Evolutionary conservation across 371 early-diverging fungal species (phyloP), one percentile per base, ranked within the genome.

Genomic region (Syncephalastrum racemosum): DNA sequence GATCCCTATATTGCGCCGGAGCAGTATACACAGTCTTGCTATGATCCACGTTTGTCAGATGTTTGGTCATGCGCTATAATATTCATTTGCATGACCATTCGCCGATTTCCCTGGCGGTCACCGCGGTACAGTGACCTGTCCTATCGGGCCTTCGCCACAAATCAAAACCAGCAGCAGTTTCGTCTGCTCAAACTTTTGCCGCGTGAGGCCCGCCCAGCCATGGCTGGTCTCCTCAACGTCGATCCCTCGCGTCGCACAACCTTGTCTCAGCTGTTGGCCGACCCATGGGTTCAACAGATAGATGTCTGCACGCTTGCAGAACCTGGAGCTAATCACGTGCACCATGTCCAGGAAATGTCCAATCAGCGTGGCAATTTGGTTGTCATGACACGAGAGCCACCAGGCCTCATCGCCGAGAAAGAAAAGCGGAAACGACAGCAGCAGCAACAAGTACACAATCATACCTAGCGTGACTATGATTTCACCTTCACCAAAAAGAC

Each of bases 1-100:
- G 90, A 91, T 44, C 94, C 95, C 15, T 96, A 94, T 68, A 95
- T 95, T 58, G 92, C 94, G 0, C 96, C 96, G 23, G 96, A 96
- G 77, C 85, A 90, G 19, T 91, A 90, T 64, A 66, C 64, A 43
- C 75, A 77, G 19, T 61, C 73, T 14, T 63, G 54, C 16, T 86
- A 89, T 60, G 88, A 88, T 56, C 84, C 90, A 48, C 81, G 83
- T n/a, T 62, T 79, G 39, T 79, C 87, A 22, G 91, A 91, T 67
- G 62, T 88, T 36, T 91, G 91, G 91, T 88, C 89, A 25, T 69
- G 87, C 51, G 91, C 86, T n/a, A 87, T 91, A 44, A 86, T 91
- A 56, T 88, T 85, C 68, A 68, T 89, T 53, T 86, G 88, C 58
- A 87, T 91, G 89, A 82, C 82, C 50, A 72, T 87, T 24, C 82